These are phyloP conservation scores for Aspergillus sp. DNA, from an alignment of 2,329 filamentous ascomycete species.

Conservation along the genomic window DNA sequence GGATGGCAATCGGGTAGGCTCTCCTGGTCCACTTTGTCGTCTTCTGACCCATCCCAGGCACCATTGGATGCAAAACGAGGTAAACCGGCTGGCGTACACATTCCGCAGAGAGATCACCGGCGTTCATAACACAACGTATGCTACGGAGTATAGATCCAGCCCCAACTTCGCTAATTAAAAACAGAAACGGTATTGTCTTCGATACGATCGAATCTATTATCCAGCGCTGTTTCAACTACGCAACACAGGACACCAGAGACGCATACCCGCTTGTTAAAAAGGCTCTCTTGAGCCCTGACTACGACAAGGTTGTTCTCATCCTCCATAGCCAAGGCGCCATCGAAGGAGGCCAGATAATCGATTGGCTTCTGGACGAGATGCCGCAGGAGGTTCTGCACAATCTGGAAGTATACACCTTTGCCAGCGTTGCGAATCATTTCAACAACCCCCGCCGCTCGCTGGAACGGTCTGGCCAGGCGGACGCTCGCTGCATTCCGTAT, in stretches of 20 bases:
- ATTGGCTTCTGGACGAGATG: slow-evolving; percentile 67
- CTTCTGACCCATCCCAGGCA: slow-evolving; percentile 22
- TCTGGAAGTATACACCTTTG: slow-evolving; percentile 68
- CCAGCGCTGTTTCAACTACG: slow-evolving; percentile 64
- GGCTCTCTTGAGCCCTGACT: slow-evolving; percentile 51
- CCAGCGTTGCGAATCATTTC: slow-evolving; percentile 70
- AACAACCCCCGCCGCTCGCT: slow-evolving; percentile 52
- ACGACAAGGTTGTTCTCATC: slow-evolving; percentile 63
- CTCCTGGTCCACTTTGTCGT: slow-evolving; percentile 26
- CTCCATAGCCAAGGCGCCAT: slow-evolving; percentile 72
- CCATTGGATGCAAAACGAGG: slow-evolving; percentile 60
- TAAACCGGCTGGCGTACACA: slow-evolving; percentile 61
- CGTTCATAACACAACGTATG: slow-evolving; percentile 63
- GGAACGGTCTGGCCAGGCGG: background rate
- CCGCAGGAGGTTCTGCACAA: slow-evolving; percentile 56
- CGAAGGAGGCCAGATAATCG: slow-evolving; percentile 61
- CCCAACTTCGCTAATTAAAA: background rate
- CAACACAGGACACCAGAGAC: slow-evolving; percentile 54
- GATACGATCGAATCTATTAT: slow-evolving; percentile 69
- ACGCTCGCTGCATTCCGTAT: slow-evolving; percentile 47
- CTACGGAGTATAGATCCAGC: no score
- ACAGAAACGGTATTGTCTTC: slow-evolving; percentile 55
- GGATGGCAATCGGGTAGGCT: slow-evolving; percentile 44
- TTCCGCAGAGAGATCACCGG: slow-evolving; percentile 63
- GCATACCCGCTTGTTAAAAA: slow-evolving; percentile 55